Evolutionary conservation across 305 asterid genomes (phyloP).

Genomic region (Caryopteris hybrid): DNA sequence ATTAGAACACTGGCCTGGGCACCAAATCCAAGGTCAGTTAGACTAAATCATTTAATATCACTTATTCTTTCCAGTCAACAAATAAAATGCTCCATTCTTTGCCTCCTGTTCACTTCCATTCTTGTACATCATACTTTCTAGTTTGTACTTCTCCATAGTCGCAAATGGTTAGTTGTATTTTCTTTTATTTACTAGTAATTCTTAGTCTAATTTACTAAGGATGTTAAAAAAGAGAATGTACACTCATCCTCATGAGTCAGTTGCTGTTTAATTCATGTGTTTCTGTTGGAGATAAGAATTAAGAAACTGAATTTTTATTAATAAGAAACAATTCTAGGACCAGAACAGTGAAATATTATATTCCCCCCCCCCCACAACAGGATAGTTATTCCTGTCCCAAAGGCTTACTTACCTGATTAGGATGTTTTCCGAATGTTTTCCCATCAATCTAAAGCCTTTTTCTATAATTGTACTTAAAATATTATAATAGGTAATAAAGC

Average conservation of each 20-base stretch:
- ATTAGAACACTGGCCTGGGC: conserved; percentile 88
- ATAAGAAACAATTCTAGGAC: too few species aligned
- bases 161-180: neutral
- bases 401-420: too few species aligned
- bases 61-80: neutral
- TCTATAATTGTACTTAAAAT: too few species aligned
- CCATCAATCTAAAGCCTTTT: too few species aligned
- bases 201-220: neutral
- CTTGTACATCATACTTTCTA: neutral
- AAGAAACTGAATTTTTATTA: too few species aligned
- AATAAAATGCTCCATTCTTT: neutral
- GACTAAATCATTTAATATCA: conserved; percentile 15
- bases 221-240: neutral
- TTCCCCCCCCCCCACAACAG: too few species aligned
- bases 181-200: neutral
- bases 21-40: conserved; percentile 65
- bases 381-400: too few species aligned
- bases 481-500: too few species aligned
- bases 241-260: neutral
- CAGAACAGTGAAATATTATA: too few species aligned
- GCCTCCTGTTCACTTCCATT: neutral
- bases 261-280: neutral
- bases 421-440: too few species aligned
- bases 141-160: neutral
- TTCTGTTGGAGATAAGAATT: too few species aligned